Conservation (phyloP, 1,284 basidiomycete genomes). For the Ustilago tritici region DNA sequence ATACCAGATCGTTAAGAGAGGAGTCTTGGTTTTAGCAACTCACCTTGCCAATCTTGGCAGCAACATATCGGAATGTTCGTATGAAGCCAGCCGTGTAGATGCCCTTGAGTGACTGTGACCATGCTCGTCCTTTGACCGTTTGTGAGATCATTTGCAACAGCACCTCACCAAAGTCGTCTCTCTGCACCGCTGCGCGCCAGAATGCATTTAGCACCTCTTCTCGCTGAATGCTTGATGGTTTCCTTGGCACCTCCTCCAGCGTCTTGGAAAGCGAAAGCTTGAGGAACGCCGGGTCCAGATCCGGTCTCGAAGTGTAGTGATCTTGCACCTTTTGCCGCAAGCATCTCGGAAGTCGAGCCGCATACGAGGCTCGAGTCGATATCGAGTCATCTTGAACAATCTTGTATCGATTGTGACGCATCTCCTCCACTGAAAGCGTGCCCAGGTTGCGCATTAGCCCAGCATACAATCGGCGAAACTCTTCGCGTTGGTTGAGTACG, state of each 20-base stretch:
- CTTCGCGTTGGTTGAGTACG: slow-evolving; percentile 77
- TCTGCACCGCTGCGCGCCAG: slow-evolving; percentile 56
- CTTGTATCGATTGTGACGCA: slow-evolving; percentile 41
- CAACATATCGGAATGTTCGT: slow-evolving; percentile 59
- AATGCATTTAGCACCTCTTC: slow-evolving; percentile 49
- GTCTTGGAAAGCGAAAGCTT: slow-evolving; percentile 57
- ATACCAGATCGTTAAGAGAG: neutral
- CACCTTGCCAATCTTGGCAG: slow-evolving; percentile 66
- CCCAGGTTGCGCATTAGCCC: slow-evolving; percentile 70
- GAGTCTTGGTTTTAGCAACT: slow-evolving; percentile 3
- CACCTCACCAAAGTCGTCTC: slow-evolving; percentile 54
- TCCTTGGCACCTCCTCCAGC: slow-evolving; percentile 34
- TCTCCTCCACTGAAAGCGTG: slow-evolving; percentile 56
- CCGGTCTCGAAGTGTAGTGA: slow-evolving; percentile 49
- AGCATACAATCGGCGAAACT: slow-evolving; percentile 89
- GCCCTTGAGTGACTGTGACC: slow-evolving; percentile 66
- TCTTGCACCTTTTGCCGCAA: slow-evolving; percentile 57
- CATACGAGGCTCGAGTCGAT: slow-evolving; percentile 47
- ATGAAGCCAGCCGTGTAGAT: slow-evolving; percentile 66
- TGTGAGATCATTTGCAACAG: slow-evolving; percentile 52
- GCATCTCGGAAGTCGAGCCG: slow-evolving; percentile 51
- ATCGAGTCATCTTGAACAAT: slow-evolving; percentile 57
- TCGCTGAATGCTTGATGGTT: slow-evolving; percentile 26
- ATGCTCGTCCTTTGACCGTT: slow-evolving; percentile 62
- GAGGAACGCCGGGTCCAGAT: slow-evolving; percentile 57